A percentile compares a stretch with the other conserved stretches of the same genome.
Evolutionary conservation across 768 basidiomycete genomes (phyloP).

Genomic region (Termitomyces sp.): DNA sequence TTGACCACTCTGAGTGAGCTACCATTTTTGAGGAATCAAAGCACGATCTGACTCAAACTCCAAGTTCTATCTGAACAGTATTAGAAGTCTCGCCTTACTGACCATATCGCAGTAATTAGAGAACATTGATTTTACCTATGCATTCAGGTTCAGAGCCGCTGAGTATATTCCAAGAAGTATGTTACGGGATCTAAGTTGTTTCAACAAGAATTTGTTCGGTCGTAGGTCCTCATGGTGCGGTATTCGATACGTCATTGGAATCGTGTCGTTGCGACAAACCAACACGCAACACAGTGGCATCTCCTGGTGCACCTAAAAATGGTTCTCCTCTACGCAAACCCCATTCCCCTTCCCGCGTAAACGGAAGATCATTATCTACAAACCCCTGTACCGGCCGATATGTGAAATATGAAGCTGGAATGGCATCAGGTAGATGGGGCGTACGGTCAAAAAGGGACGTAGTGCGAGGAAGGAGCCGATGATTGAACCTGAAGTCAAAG

Average conservation of each 20-base stretch:
- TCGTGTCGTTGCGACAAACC: neutral
- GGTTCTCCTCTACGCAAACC: conserved; percentile 29
- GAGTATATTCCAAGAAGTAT: neutral
- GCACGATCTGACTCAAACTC: neutral
- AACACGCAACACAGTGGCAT: conserved; percentile 27
- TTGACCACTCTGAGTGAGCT: conserved; percentile 80
- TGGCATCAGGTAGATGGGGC: conserved; percentile 19
- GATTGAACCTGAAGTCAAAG: conserved; percentile 56
- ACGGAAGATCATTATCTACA: conserved; percentile 28
- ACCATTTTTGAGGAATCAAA: neutral
- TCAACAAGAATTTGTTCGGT: neutral
- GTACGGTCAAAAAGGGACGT: conserved; percentile 37
- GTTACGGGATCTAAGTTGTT: neutral
- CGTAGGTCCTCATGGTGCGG: neutral
- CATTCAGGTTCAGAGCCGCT: neutral
- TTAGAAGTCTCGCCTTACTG: conserved; percentile 6
- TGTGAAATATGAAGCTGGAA: conserved; percentile 24
- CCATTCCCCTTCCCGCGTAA: conserved; percentile 44
- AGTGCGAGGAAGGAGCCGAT: conserved; percentile 47
- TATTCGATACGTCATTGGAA: neutral
- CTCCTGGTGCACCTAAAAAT: conserved; percentile 35
- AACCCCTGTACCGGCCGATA: conserved; percentile 26
- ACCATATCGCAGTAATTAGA: neutral
- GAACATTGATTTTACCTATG: neutral
- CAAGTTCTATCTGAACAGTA: conserved; percentile 27